A percentile compares a stretch with the other conserved stretches of the same genome.
phyloP scores from a whole-genome alignment of 2,329 filamentous ascomycete genomes.

The Aspergillus thermomutatus region DNA sequence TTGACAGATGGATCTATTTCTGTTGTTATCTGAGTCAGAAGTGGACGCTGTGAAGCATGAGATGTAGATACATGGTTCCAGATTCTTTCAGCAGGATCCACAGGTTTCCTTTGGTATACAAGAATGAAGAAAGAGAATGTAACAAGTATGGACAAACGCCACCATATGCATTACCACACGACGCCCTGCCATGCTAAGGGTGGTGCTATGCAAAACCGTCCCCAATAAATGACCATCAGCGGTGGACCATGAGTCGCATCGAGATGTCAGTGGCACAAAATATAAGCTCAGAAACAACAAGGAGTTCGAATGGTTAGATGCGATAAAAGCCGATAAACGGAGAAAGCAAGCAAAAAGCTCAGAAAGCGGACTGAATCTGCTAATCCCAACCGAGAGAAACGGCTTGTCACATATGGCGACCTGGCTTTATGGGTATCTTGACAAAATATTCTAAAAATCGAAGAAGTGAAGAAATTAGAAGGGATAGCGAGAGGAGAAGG shows the following conservation, averaged over 20 bases:
- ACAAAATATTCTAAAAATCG: conserved; percentile 23
- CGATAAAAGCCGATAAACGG: conserved; percentile 6
- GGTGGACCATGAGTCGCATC: neutral
- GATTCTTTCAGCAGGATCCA: conserved; percentile 6
- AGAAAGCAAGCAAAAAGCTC: neutral
- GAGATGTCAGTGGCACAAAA: neutral
- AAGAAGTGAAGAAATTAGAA: conserved; percentile 8
- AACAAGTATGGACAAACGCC: conserved; percentile 19
- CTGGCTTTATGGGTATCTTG: conserved; percentile 31
- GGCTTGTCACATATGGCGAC: conserved; percentile 13
- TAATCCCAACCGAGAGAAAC: conserved; percentile 7
- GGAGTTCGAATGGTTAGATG: neutral
- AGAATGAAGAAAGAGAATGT: conserved; percentile 9
- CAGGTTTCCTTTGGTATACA: conserved; percentile 1
- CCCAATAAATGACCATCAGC: conserved; percentile 3
- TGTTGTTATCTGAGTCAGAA: neutral
- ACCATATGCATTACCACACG: conserved; percentile 25
- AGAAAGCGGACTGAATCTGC: neutral
- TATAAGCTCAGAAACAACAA: conserved; percentile 2
- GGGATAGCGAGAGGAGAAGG: conserved; percentile 4
- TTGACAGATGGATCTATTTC: neutral
- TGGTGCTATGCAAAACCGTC: conserved; percentile 11
- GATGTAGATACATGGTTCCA: conserved; percentile 3
- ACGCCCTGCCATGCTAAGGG: conserved; percentile 34
- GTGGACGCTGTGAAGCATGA: conserved; percentile 3